Base-by-base conservation (phyloP, 306 rosid species). In the Urtica urens region DNA sequence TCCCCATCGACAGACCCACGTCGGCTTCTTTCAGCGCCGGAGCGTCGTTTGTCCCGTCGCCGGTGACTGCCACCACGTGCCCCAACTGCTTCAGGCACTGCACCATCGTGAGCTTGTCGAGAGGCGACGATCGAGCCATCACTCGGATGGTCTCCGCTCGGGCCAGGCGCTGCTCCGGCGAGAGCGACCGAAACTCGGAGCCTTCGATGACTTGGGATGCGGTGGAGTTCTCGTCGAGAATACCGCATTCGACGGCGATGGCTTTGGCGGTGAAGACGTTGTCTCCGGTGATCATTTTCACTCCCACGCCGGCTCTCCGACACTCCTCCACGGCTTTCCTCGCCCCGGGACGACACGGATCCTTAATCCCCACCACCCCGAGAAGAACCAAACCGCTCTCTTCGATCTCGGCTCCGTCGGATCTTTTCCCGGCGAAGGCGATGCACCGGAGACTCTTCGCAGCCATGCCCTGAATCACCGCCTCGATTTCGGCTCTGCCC, bases 241-340 rank as follows among this genome's bases (percentile, higher is more conserved):
- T 72, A 15, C 78, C 78, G 53, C 66, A 72, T 40, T 72, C 63
- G 0, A 52, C 35, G 17, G 73, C 73, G 13, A 66, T 66, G 2
- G 70, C 67, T 57, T 34, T 62, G 13, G 73, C 67, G 0, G 70
- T 66, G 59, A 66, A 72, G 23, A 72, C 11, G 28, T 62, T 53
- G 66, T 72, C 78, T 0, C 78, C 73, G 0, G 70, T 72, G 38
- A 66, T 72, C 78, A 72, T 72, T 38, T 66, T 67, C 54, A 72
- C 31, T 6, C 44, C 48, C 2, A 72, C 62, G 1, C 78, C 73
- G 3, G 70, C 66, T 23, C 47, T 2, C 37, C 59, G 73, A 23
- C 73, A 67, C 20, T 19, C 60, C 29, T 47, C 63, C 15, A 72
- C 73, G 0, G 70, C 73, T 14, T 58, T 45, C 49, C 21, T 57